Base-by-base conservation (phyloP, 2,329 filamentous ascomycete genomes). In the Colletotrichum horii region DNA sequence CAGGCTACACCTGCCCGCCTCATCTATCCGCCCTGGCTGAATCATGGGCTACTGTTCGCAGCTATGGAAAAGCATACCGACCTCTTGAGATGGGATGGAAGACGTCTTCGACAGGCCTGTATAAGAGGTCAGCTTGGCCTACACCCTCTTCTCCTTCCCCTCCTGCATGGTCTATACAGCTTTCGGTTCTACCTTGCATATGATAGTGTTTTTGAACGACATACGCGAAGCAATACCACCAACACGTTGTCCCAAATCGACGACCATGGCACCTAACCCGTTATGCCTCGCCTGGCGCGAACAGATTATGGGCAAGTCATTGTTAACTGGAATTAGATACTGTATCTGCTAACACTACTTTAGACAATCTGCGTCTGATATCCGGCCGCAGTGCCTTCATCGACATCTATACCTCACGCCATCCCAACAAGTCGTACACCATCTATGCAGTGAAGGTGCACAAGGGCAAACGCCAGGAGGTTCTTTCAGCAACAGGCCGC, bases 401-500 rank as follows among this genome's bases (percentile, higher is more conserved):
- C 26, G 74, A 76, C 52, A 71, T 76, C 30, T 70, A 70, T 32
- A 75, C 74, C 7, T 60, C 74, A 28, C 66, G 71, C 24, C 65
- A 74, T 32, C 74, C 74, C 15, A 66, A 70, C n/a, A 75, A 71
- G 52, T 52, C 70, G 9, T 76, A 67, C 36, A 75, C 70, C 24
- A 96, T 97, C 81, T 94, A 94, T 5, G 93, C 97, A 34, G 89
- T 93, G 66, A 93, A 93, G 84, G 92, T 94, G 73, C 93, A 96
- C 84, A 95, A 96, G 83, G 94, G 94, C 34, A 96, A 95, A 88
- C 95, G 95, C 80, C 86, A 76, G 52, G 80, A 78, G 22, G 75
- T 84, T 16, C 77, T 87, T 12, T 82, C 82, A n/a, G 84, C 82
- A 24, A 77, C 81, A 3, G 83, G 79, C 8, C 61, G 74, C 19